These are phyloP conservation scores for Paramecium pentaurelia DNA, from an alignment of 73 alveolate species.

Conservation along the genomic window DNA sequence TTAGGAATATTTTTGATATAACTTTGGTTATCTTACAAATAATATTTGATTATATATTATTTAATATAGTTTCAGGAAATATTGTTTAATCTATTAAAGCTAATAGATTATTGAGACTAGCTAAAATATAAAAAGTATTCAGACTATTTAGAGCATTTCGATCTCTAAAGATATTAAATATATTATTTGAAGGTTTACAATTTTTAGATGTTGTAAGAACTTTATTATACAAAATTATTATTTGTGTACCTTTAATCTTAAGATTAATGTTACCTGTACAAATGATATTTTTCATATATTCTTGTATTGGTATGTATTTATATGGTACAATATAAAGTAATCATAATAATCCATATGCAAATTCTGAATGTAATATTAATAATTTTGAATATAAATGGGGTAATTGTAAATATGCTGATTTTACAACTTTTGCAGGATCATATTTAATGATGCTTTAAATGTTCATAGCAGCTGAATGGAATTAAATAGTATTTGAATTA, in stretches of 20 bases:
- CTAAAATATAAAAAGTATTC: constrained; percentile 48
- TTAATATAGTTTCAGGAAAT: background rate
- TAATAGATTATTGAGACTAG: constrained; percentile 43
- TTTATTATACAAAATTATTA: constrained; percentile 39
- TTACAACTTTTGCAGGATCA: constrained; percentile 43
- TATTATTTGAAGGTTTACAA: constrained; percentile 25
- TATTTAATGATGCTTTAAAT: constrained; percentile 20
- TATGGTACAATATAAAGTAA: background rate
- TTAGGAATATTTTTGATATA: background rate
- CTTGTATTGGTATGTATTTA: constrained; percentile 38
- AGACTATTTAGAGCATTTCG: constrained; percentile 54
- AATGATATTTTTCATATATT: constrained; percentile 20
- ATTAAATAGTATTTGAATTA: background rate
- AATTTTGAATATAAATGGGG: background rate
- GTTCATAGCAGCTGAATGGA: constrained; percentile 50
- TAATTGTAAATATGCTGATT: background rate
- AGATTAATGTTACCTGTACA: constrained; percentile 2
- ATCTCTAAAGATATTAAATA: constrained; percentile 22
- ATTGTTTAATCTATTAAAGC: constrained; percentile 25
- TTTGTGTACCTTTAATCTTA: constrained; percentile 46
- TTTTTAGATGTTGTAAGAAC: background rate
- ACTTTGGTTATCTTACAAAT: background rate
- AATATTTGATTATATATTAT: background rate
- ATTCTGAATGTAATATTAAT: background rate
- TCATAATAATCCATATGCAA: background rate